Conservation (phyloP, 176 grass and related monocot genomes). For the Oryza meridionalis region DNA sequence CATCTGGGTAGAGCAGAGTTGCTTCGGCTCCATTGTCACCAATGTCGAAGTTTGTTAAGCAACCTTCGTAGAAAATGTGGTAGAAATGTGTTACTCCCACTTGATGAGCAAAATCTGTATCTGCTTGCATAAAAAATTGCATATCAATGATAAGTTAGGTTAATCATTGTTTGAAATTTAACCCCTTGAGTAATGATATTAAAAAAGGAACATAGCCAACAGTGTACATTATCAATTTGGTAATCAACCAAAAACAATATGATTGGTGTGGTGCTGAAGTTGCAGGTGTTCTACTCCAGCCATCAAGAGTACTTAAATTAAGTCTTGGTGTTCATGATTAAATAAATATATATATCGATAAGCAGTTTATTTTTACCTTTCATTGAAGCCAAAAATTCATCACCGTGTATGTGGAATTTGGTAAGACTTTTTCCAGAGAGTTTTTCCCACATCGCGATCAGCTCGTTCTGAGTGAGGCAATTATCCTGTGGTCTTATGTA, state of each 20-base stretch:
- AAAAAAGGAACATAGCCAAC: too few relatives aligned
- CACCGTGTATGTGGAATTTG: slow-evolving; percentile 40
- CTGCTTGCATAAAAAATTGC: too few relatives aligned
- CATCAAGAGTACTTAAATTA: too few relatives aligned
- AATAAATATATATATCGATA: too few relatives aligned
- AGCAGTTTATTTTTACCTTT: slow-evolving; percentile 30
- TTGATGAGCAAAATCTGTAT: not conserved
- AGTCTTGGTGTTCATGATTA: too few relatives aligned
- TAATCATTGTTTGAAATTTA: too few relatives aligned
- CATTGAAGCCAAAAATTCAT: slow-evolving; percentile 56
- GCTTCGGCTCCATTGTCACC: slow-evolving; percentile 45
- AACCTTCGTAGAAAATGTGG: slow-evolving; percentile 66
- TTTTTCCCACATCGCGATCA: slow-evolving; percentile 57
- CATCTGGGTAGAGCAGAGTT: slow-evolving; percentile 54
- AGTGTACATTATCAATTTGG: too few relatives aligned
- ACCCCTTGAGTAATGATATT: too few relatives aligned
- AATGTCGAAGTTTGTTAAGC: slow-evolving; percentile 63
- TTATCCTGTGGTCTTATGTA: slow-evolving; percentile 58
- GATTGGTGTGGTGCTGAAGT: too few relatives aligned
- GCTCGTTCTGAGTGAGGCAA: slow-evolving; percentile 54
- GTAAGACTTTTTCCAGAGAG: slow-evolving; percentile 52
- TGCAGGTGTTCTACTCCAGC: too few relatives aligned
- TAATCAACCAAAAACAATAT: too few relatives aligned
- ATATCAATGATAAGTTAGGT: too few relatives aligned
- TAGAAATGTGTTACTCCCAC: slow-evolving; percentile 49